phyloP scores from a whole-genome alignment of 345 rosid species.

The Lepidium sativum region DNA sequence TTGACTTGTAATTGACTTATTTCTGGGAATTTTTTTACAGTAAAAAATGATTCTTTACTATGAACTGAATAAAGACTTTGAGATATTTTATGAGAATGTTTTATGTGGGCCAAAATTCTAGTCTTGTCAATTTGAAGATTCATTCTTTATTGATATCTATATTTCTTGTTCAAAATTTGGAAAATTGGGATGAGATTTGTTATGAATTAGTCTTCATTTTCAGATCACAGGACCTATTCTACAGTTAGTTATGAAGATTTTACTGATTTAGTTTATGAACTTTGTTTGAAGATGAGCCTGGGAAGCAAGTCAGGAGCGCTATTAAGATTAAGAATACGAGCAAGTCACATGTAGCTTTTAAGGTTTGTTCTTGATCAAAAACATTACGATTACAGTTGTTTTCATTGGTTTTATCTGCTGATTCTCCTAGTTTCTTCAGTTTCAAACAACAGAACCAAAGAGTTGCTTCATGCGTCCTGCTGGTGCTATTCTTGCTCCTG shows the following conservation, averaged over 20 bases:
- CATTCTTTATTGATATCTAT: background rate
- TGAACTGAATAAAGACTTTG: background rate
- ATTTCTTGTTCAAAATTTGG: background rate
- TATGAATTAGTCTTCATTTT: too few species aligned
- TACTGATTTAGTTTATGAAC: background rate
- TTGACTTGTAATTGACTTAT: background rate
- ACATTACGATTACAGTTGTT: background rate
- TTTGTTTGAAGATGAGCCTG: slow-evolving; percentile 70
- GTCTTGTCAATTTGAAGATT: background rate
- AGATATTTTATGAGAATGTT: background rate
- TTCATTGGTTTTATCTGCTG: background rate
- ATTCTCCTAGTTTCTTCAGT: slow-evolving; percentile 30
- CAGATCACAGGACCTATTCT: too few species aligned
- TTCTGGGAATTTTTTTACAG: background rate
- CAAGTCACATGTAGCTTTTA: slow-evolving; percentile 88
- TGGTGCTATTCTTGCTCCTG: slow-evolving; percentile 82
- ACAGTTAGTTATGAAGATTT: background rate
- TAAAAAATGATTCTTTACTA: background rate
- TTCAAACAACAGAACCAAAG: slow-evolving; percentile 97
- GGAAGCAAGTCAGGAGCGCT: slow-evolving; percentile 92
- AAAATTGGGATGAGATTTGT: background rate
- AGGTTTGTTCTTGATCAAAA: slow-evolving; percentile 36
- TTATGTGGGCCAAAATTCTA: background rate
- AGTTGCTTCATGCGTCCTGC: slow-evolving; percentile 99
- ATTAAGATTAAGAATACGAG: slow-evolving; percentile 83